Evolutionary conservation across 192 early-diverging fungal species (phyloP).

Genomic region (Phlyctochytrium arcticum): DNA sequence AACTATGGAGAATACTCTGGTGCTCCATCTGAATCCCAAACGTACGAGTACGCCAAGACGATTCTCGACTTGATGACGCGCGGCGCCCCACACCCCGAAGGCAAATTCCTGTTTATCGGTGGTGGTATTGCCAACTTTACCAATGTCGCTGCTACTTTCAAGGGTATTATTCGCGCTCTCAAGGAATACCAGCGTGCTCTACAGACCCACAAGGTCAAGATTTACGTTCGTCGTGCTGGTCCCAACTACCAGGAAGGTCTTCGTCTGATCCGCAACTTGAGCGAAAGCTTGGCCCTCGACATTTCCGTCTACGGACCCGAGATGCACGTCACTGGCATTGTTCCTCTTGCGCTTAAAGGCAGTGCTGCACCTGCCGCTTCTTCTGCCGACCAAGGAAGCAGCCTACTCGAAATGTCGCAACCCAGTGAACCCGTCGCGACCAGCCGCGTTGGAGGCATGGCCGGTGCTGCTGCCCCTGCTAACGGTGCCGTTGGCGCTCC

Average conservation of each 20-base stretch:
- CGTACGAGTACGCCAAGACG: slow-evolving; percentile 98
- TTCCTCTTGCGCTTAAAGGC: slow-evolving; percentile 84
- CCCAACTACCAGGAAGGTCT: slow-evolving; percentile 99
- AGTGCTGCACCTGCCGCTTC: slow-evolving; percentile 7
- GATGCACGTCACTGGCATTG: slow-evolving; percentile 98
- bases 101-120: slow-evolving; percentile 97
- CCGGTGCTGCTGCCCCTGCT: not conserved
- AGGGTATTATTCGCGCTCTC: slow-evolving; percentile 95
- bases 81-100: slow-evolving; percentile 71
- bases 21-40: slow-evolving; percentile 98
- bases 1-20: slow-evolving; percentile 99
- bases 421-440: slow-evolving; percentile 2
- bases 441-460: not conserved
- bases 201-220: slow-evolving; percentile 82
- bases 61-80: slow-evolving; percentile 98
- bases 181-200: slow-evolving; percentile 87
- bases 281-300: slow-evolving; percentile 88
- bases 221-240: slow-evolving; percentile 96
- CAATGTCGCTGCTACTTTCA: slow-evolving; percentile 98
- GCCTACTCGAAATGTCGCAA: too few species aligned
- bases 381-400: not conserved
- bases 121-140: slow-evolving; percentile 99
- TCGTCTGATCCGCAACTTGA: slow-evolving; percentile 86
- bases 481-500: not conserved
- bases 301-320: slow-evolving; percentile 96